Evolutionary conservation across 2,329 filamentous ascomycete genomes (phyloP), one percentile per base, ranked within the genome.

Genomic region (Penicillium fuscoglaucum): DNA sequence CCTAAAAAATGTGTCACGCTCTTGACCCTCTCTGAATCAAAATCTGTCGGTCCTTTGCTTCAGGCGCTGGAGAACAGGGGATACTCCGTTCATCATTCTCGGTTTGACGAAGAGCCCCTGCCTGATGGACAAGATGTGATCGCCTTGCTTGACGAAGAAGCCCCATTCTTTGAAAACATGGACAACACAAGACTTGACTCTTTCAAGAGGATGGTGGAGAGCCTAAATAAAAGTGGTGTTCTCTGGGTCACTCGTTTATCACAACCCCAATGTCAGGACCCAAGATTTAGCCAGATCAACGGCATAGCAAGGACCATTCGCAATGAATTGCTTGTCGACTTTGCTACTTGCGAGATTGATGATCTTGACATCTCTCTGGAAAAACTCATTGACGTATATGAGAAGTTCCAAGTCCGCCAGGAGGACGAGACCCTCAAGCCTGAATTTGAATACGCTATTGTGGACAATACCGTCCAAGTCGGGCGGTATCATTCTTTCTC

Each of bases 271-370:
- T 71, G 66, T 54, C 29, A n/a, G 2, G 69, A 76, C 19, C 72
- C 74, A 2, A 43, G 66, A 3, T 73, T 62, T 52, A 64, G 57
- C 0, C 68, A 69, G 31, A 61, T 68, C 6, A 39, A 70, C 6
- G 74, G 74, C 8, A 29, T 70, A 1, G 64, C 70, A 3, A 62
- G 74, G 3, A 67, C 66, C 0, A 60, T 73, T 8, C 69, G 73
- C 0, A 53, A 61, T 0, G 74, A 77, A 55, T 39, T 68, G 37
- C 19, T 43, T 0, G 41, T 70, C 0, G 63, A 68, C 28, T 64
- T 75, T 46, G 71, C 67, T 2, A 72, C 68, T 0, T 62, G 58
- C 17, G 64, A 68, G 28, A 49, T 66, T 6, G 65, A 66, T 19
- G 4, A 62, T 19, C 9, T 55, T 12, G 6, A n/a, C 13, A 31